Conservation (phyloP, 225 moss, liverwort and hornwort species). For the Marchantia paleacea region DNA sequence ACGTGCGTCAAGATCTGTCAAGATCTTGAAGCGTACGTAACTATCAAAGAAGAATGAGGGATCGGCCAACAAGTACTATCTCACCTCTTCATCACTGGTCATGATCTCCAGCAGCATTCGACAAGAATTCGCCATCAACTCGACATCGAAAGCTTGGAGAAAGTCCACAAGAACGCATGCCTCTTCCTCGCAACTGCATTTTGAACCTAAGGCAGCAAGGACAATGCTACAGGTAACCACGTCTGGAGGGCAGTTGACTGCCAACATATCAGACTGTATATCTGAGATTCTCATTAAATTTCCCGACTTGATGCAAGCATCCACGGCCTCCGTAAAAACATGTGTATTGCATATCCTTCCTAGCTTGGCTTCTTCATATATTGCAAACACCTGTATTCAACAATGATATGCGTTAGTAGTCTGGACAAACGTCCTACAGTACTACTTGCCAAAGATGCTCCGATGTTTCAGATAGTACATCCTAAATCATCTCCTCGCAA, state of each 20-base stretch:
- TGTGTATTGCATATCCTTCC: conserved; percentile 63
- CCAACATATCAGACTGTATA: conserved; percentile 74
- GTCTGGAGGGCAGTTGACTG: conserved; percentile 62
- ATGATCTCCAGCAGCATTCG: conserved; percentile 57
- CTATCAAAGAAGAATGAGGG: background rate
- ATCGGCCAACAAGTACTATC: background rate
- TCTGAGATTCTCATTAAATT: conserved; percentile 52
- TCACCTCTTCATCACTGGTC: conserved; percentile 69
- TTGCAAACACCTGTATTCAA: conserved; percentile 59
- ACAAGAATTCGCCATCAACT: conserved; percentile 47
- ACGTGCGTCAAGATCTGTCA: too few relatives aligned
- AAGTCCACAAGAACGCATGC: conserved; percentile 56
- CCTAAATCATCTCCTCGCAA: background rate
- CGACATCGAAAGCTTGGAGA: conserved; percentile 58
- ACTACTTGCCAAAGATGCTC: background rate
- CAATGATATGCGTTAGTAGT: background rate
- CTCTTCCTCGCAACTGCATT: conserved; percentile 64
- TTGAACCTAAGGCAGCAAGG: conserved; percentile 77
- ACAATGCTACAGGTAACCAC: conserved; percentile 84
- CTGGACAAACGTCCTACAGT: background rate
- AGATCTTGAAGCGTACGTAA: too few relatives aligned
- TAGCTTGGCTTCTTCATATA: conserved; percentile 74
- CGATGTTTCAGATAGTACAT: background rate
- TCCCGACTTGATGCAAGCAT: conserved; percentile 71
- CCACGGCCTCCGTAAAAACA: conserved; percentile 79